A percentile compares a stretch with the other conserved stretches of the same genome.
Conservation (phyloP, 495 filamentous ascomycete species). For the Barbatosphaeria neglecta region DNA sequence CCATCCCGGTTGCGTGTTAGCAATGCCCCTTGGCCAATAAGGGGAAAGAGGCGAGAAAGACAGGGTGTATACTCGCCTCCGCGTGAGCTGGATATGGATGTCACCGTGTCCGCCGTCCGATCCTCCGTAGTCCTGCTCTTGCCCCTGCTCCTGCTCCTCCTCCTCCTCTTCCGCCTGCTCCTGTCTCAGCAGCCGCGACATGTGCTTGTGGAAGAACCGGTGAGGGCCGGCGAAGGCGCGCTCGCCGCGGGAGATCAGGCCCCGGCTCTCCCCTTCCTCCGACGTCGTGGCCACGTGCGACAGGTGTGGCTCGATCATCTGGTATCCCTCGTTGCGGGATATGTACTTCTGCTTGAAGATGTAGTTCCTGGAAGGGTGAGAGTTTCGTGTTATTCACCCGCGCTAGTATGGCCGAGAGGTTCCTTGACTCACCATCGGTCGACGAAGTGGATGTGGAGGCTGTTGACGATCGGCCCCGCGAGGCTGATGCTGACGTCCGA, state of each 20-base stretch:
- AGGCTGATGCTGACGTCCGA: conserved; percentile 77
- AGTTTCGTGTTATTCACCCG: background rate
- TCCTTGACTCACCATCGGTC: conserved; percentile 54
- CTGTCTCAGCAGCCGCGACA: conserved; percentile 20
- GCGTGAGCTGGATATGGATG: conserved; percentile 27
- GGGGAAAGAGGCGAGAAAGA: background rate
- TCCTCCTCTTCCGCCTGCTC: conserved; percentile 9
- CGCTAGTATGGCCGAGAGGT: conserved; percentile 1
- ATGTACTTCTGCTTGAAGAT: conserved; percentile 78
- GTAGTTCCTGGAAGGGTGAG: conserved; percentile 47
- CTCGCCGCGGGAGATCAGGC: conserved; percentile 12
- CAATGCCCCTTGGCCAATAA: background rate
- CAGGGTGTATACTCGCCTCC: conserved; percentile 22
- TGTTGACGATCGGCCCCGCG: conserved; percentile 67
- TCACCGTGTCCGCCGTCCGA: no score
- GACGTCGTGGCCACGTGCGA: conserved; percentile 6
- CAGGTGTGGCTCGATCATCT: conserved; percentile 29
- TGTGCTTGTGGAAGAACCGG: conserved; percentile 30
- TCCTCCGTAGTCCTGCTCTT: background rate
- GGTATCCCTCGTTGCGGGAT: conserved; percentile 50
- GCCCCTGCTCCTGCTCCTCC: background rate
- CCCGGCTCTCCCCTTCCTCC: no score
- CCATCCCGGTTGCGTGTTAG: background rate
- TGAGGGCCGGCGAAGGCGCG: conserved; percentile 30
- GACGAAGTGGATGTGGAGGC: conserved; percentile 67